Evolutionary conservation across 2,329 filamentous ascomycete genomes (phyloP).

Genomic region (Colletotrichum navitas): DNA sequence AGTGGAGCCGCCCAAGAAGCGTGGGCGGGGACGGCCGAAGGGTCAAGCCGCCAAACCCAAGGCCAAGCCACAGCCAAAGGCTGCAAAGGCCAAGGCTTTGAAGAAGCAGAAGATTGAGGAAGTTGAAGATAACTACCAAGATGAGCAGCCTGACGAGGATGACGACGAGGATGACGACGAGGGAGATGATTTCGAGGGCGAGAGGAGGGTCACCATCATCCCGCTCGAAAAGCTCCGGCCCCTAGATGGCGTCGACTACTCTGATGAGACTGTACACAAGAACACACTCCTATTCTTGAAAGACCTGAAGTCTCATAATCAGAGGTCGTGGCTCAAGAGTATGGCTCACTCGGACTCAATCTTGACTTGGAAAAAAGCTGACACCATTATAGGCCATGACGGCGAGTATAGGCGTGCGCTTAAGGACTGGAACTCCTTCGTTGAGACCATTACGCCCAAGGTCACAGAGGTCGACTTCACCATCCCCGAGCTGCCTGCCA

Average conservation of each 20-base stretch:
- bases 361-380: conserved; percentile 32
- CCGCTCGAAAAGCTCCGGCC: conserved; percentile 57
- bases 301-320: conserved; percentile 71
- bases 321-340: conserved; percentile 71
- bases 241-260: conserved; percentile 60
- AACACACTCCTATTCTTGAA: conserved; percentile 70
- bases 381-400: conserved; percentile 73
- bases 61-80: conserved; percentile 43
- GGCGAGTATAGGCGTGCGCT: conserved; percentile 82
- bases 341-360: conserved; percentile 42
- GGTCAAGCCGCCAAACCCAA: conserved; percentile 17
- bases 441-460: conserved; percentile 77
- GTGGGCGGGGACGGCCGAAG: conserved; percentile 40
- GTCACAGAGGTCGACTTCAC: conserved; percentile 82
- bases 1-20: conserved; percentile 40
- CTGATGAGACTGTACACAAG: conserved; percentile 65
- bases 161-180: conserved; percentile 43
- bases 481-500: conserved; percentile 86
- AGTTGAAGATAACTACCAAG: conserved; percentile 30
- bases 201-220: conserved; percentile 57
- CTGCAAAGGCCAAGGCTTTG: conserved; percentile 44
- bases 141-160: conserved; percentile 34
- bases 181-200: conserved; percentile 51
- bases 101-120: conserved; percentile 45
- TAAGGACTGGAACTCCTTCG: conserved; percentile 85